A percentile compares a stretch with the other conserved stretches of the same genome.
Conservation (phyloP, 805 yeast species). For the Kodamaea jinghongensis region DNA sequence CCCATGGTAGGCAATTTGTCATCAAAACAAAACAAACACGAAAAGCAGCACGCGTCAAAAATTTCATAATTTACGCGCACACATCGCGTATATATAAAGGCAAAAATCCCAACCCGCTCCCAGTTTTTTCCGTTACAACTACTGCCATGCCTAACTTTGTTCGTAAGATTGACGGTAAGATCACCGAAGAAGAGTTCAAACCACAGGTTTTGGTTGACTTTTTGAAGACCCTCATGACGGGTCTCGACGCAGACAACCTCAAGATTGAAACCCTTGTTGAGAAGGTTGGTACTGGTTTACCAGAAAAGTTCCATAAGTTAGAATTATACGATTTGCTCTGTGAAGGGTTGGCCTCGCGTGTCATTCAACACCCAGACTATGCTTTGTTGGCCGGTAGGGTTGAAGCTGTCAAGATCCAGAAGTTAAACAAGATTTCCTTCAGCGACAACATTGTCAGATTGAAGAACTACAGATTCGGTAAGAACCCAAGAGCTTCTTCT, state of each 20-base stretch:
- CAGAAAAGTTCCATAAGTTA: constrained; percentile 11
- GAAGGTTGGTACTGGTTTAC: constrained; percentile 12
- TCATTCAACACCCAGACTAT: constrained; percentile 34
- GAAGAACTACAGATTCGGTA: constrained; percentile 12
- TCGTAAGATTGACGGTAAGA: constrained; percentile 10
- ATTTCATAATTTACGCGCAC: too few species aligned
- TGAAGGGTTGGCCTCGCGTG: constrained; percentile 34
- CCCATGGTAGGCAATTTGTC: too few species aligned
- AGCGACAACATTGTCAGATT: constrained; percentile 22
- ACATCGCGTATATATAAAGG: too few species aligned
- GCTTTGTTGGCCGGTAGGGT: constrained; percentile 37
- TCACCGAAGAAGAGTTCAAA: constrained; percentile 10
- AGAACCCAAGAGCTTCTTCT: constrained; percentile 11
- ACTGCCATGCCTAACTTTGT: constrained; percentile 7
- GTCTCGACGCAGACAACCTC: constrained; percentile 10
- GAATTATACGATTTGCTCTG: constrained; percentile 29
- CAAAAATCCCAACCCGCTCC: neutral
- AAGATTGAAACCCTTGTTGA: constrained; percentile 9
- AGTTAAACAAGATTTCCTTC: constrained; percentile 19
- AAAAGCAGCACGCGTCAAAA: too few species aligned
- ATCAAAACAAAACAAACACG: too few species aligned
- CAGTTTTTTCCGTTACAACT: neutral
- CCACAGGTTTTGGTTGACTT: constrained; percentile 5
- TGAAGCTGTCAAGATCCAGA: constrained; percentile 29
- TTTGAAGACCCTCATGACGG: constrained; percentile 7